Base-by-base conservation (phyloP, 768 basidiomycete genomes). In the Pholiota microspora region DNA sequence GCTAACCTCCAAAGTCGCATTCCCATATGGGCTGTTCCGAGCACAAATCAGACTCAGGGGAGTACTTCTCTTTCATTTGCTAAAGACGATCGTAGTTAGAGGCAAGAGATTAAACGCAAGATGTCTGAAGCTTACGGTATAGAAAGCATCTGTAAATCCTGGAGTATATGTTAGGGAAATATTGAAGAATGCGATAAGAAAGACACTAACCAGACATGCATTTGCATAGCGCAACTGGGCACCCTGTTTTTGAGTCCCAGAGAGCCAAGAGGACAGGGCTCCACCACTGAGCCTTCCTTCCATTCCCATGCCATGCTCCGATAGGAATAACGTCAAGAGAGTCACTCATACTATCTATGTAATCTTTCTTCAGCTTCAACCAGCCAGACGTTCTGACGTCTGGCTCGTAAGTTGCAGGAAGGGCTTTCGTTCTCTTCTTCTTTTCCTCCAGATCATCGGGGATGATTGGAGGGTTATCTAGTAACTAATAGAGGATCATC, bases 281-380 rank as follows among this genome's bases (percentile, higher is more conserved):
- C 90, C 92, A 97, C 94, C 94, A 96, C 45, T 82, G 79, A 13
- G 85, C 86, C 71, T 96, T 97, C 31, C 93, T 74, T 28, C 94
- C 94, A 65, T 86, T 89, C 45, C 93, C 94, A 72, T 93, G 84
- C 90, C 92, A 95, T 40, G 91, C 94, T 45, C 84, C 88, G 49
- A 89, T 73, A 25, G 88, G 88, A 27, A 88, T 79, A 51, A 88
- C 70, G 64, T 89, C 89, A 25, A 84, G 79, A 59, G 82, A 81
- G 65, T 93, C 89, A n/a, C 87, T 87, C 32, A 92, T 69, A 2
- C 86, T 86, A 24, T 79, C 78, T 18, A 94, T 85, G 66, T 95
- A 97, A 67, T 96, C 94, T 64, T 92, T 94, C 72, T 97, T 97
- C 40, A 96, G 76, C 67, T 95, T 94, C 53, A 95, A 67, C 94